phyloP scores from a whole-genome alignment of 2,329 filamentous ascomycete genomes.

The Colletotrichum sp. region DNA sequence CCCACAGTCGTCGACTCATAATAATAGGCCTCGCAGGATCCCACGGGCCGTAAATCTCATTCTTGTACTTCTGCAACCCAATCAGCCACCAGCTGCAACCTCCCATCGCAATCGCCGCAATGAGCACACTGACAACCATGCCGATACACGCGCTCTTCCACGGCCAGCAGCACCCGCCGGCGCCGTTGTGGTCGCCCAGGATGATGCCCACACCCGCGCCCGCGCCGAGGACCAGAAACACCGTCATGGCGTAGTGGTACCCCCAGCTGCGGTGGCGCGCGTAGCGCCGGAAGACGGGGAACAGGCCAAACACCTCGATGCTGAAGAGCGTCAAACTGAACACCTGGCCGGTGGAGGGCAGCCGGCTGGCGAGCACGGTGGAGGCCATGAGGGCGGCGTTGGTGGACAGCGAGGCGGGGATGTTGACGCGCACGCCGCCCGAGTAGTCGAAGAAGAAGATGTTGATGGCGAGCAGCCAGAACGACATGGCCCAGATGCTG shows the following conservation, averaged over 20 bases:
- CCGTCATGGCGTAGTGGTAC: slow-evolving; percentile 79
- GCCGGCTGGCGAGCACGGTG: slow-evolving; percentile 87
- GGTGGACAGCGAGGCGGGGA: slow-evolving; percentile 81
- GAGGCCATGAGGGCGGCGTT: slow-evolving; percentile 97
- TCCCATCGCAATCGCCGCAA: slow-evolving; percentile 82
- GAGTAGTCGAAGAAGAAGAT: slow-evolving; percentile 96
- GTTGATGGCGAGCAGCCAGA: slow-evolving; percentile 91
- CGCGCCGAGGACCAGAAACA: slow-evolving; percentile 77
- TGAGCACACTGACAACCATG: slow-evolving; percentile 74
- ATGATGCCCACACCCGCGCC: slow-evolving; percentile 77
- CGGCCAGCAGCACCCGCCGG: slow-evolving; percentile 42
- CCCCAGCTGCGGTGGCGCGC: slow-evolving; percentile 81
- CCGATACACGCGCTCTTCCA: slow-evolving; percentile 70
- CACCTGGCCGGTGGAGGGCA: slow-evolving; percentile 90
- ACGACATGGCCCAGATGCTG: slow-evolving; percentile 97
- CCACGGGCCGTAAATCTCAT: slow-evolving; percentile 98
- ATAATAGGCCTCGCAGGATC: slow-evolving; percentile 92
- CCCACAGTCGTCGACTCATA: slow-evolving; percentile 67
- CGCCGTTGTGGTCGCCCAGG: slow-evolving; percentile 45
- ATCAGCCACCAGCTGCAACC: slow-evolving; percentile 99
- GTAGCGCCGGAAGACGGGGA: slow-evolving; percentile 95
- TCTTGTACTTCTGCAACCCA: slow-evolving; percentile 97
- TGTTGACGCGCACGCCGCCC: slow-evolving; percentile 54
- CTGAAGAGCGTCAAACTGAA: slow-evolving; percentile 95
- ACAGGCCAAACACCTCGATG: slow-evolving; percentile 96